Base-by-base conservation (phyloP, 441 rosid genomes). In the Mallotus repandus region DNA sequence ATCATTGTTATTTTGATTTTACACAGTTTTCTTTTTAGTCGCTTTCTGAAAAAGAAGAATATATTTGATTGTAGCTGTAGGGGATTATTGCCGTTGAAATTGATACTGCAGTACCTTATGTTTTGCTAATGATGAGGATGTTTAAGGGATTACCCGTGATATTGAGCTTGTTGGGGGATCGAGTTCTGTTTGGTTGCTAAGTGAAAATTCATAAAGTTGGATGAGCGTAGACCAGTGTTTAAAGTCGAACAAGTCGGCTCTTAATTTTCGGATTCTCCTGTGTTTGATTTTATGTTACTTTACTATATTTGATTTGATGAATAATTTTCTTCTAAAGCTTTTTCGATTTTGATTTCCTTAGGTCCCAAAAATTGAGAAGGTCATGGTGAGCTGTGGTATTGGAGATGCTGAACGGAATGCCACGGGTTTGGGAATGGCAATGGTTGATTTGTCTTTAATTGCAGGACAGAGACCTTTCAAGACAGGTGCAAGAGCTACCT, bases 381-480 rank as follows among this genome's bases (percentile, higher is more conserved):
- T 93, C 68, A 97, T 91, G 66, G 92, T 95, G 83, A 95, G 90
- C 68, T 96, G 98, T 76, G 97, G 97, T 69, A 93, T 96, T 71
- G 97, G 98, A 79, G 98, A 96, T 22, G 97, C 97, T 55, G 95
- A 94, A 0, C 97, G 89, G 76, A 80, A 74, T 74, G 86, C 97
- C 21, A 96, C 91, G 81, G 98, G 97, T 45, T 78, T 93, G 86
- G 97, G 93, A 3, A 90, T 93, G 0, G 98, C 97, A 29, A 81
- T 96, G 82, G 88, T 81, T 61, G 97, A 96, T 57, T 68, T 96
- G 78, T 97, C 97, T 12, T 74, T 88, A 65, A 91, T 96, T 58
- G 83, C 90, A n/a, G 98, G 99, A 74, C 97, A 96, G 82, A 87
- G 92, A 72, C 99, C 99, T 60, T 49, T 96, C 48, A 96, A 90